These are phyloP conservation scores for Aspergillus versicolor DNA, from an alignment of 2,329 filamentous ascomycete genomes.

Conservation along the genomic window DNA sequence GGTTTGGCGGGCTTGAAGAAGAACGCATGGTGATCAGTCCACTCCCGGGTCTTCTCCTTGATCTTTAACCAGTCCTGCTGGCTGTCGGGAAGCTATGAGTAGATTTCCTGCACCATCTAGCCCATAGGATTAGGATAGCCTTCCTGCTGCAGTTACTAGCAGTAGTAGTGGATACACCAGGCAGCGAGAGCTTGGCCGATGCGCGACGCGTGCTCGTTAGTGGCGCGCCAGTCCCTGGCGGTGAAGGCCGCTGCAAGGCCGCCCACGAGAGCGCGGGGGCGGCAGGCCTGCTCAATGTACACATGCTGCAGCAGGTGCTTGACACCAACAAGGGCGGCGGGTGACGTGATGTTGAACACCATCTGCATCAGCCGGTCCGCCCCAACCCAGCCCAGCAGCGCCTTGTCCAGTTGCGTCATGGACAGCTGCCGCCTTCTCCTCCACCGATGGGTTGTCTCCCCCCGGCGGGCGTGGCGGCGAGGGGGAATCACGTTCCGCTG, in stretches of 20 bases:
- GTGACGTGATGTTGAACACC: slow-evolving; percentile 9
- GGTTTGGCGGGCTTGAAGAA: no score
- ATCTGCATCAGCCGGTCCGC: slow-evolving; percentile 10
- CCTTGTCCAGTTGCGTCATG: not conserved
- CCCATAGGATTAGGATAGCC: not conserved
- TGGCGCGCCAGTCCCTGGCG: not conserved
- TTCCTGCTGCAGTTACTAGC: not conserved
- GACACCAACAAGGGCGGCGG: slow-evolving; percentile 1
- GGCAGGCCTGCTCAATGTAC: not conserved
- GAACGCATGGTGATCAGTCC: no score
- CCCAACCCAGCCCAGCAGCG: slow-evolving; percentile 1
- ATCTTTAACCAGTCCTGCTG: not conserved
- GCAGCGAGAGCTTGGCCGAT: slow-evolving; percentile 3
- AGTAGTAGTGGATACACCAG: slow-evolving; percentile 7
- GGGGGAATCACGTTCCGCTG: no score
- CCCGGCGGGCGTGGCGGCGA: not conserved
- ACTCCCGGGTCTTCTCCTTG: not conserved
- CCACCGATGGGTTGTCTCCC: not conserved
- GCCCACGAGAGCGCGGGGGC: not conserved
- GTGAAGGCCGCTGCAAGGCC: not conserved
- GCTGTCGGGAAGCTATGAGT: not conserved
- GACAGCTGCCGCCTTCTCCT: slow-evolving; percentile 1
- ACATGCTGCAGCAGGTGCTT: slow-evolving; percentile 7
- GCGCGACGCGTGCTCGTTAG: slow-evolving; percentile 7
- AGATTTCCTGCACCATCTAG: not conserved